Evolutionary conservation across 345 rosid species (phyloP).

Genomic region (Rubroshorea leprosula): DNA sequence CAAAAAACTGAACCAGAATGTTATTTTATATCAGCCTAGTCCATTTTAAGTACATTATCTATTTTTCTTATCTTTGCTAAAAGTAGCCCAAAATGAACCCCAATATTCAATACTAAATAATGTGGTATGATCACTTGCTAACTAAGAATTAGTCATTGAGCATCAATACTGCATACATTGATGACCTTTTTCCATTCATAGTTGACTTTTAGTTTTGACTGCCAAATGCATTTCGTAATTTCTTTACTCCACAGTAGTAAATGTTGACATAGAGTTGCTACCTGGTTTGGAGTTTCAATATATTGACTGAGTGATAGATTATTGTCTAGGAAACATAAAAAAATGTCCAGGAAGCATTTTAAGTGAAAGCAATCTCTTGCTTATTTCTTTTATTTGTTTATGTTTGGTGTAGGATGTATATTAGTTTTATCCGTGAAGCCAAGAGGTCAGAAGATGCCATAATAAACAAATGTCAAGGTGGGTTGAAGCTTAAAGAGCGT

Average conservation of each 20-base stretch:
- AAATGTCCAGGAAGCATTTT: too few relatives aligned
- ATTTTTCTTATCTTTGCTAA: too few relatives aligned
- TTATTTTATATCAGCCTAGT: too few relatives aligned
- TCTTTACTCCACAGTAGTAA: neutral
- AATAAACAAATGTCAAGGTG: slow-evolving; percentile 34
- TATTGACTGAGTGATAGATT: neutral
- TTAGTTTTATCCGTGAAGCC: slow-evolving; percentile 55
- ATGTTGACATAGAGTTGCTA: neutral
- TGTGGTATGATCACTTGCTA: too few relatives aligned
- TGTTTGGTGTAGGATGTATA: slow-evolving; percentile 55
- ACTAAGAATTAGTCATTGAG: neutral
- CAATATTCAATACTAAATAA: too few relatives aligned
- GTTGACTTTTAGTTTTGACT: neutral
- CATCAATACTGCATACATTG: neutral
- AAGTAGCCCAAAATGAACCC: too few relatives aligned
- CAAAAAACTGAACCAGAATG: neutral
- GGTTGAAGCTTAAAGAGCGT: slow-evolving; percentile 38
- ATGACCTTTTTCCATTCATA: neutral
- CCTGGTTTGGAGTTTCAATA: neutral
- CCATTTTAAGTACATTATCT: too few relatives aligned
- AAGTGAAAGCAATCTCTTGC: neutral
- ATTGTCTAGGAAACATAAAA: neutral
- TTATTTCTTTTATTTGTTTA: neutral
- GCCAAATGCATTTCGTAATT: neutral
- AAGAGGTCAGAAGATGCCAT: slow-evolving; percentile 43